Conservation (phyloP, 139 green algal genomes). For the Chlamydomonas eustigma region DNA sequence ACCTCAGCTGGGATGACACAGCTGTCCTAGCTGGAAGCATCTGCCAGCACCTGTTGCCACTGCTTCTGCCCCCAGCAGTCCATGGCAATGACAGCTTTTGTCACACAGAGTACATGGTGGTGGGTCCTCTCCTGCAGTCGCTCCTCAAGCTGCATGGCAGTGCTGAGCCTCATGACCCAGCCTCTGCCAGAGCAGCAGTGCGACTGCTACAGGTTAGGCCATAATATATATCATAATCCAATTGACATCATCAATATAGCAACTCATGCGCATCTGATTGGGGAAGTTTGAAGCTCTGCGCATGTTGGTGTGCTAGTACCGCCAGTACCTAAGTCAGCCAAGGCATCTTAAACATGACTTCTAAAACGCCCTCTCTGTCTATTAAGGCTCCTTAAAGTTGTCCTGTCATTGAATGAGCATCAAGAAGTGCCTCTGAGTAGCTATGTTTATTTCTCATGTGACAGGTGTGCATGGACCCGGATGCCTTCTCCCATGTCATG, state of each 20-base stretch:
- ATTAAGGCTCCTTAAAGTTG: no score
- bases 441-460: no score
- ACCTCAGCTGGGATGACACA: constrained; percentile 31
- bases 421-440: no score
- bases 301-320: no score
- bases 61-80: constrained; percentile 11
- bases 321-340: no score
- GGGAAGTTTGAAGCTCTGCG: no score
- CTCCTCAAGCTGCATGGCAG: constrained; percentile 21
- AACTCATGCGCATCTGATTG: no score
- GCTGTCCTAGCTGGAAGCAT: constrained; percentile 36
- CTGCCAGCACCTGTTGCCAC: constrained; percentile 22
- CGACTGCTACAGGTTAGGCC: constrained; percentile 25
- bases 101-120: constrained; percentile 8
- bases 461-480: not conserved
- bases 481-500: constrained; percentile 13
- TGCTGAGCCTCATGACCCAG: not conserved
- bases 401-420: no score
- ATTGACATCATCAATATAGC: not conserved
- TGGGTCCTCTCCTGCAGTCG: not conserved
- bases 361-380: no score
- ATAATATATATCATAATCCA: not conserved
- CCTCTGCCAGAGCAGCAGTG: not conserved
- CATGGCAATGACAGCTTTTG: not conserved
- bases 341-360: no score